Evolutionary conservation across 352 stramenopile species (phyloP), one percentile per base, ranked within the genome.

Genomic region (Phytophthora hibernalis): DNA sequence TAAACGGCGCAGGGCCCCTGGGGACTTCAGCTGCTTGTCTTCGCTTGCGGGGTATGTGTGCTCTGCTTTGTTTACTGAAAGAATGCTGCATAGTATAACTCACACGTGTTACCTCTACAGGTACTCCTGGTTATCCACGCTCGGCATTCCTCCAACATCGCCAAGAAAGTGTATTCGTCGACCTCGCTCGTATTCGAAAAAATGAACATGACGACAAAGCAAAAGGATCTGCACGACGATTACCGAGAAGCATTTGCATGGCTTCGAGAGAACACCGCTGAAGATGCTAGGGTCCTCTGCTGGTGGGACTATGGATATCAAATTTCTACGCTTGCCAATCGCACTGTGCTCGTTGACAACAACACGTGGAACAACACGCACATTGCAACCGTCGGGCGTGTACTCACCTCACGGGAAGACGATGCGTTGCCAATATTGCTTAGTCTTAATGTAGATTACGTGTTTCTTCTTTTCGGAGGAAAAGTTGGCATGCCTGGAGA

Each of bases 291-390:
- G 61, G 80, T 96, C 24, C 64, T 96, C 12, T 82, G 79, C 50
- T 96, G 88, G 88, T 96, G 88, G 88, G 86, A 96, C 65, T 96
- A 96, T 45, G 88, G 88, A 12, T 96, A 96, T 63, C 88, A 96
- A 54, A 79, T 96, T 30, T 89, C 88, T 11, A 85, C 80, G 7
- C 65, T 95, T 12, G 85, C 88, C 10, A 96, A 96, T 58, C 88
- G 88, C 43, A 96, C 86, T 0, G 83, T 95, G 22, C 69, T 95
- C 42, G 96, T 98, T 2, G 96, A 98, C 78, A 98, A 98, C 78
- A 98, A 98, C 65, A 98, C 96, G 51, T 98, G 96, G 96, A 98
- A 98, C 74, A 98, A 98, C 71, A 98, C 93, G 33, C 96, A 98
- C 73, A 98, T 98, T 68, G 96, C 96, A 33, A 98, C 94, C 0